Evolutionary conservation across 495 filamentous ascomycete genomes (phyloP).

Genomic region (Amphirosellinia nigrospora): DNA sequence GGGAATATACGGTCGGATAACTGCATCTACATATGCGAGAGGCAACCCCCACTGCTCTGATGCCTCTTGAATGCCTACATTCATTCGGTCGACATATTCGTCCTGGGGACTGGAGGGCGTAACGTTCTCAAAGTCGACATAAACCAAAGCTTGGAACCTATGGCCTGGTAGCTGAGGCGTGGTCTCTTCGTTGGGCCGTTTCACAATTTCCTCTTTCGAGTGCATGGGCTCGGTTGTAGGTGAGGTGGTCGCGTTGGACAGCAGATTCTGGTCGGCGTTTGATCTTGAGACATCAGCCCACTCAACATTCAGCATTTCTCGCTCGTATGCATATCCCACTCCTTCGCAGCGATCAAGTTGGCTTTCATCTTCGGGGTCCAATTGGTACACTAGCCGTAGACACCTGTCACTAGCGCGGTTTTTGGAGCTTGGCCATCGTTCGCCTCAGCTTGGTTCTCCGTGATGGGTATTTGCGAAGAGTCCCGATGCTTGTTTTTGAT

Average conservation of each 20-base stretch:
- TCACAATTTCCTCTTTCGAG: not conserved
- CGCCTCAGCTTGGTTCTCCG: not conserved
- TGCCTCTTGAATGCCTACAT: constrained; percentile 46
- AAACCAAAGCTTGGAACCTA: constrained; percentile 40
- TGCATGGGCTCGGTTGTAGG: not conserved
- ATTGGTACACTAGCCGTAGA: constrained; percentile 49
- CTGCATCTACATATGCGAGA: constrained; percentile 36
- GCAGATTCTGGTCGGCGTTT: not conserved
- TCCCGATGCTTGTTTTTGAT: constrained; percentile 11
- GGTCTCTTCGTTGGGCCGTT: not conserved
- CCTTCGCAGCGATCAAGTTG: constrained; percentile 45
- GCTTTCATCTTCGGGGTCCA: constrained; percentile 41
- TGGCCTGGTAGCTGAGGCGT: not conserved
- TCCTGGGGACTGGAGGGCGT: constrained; percentile 29
- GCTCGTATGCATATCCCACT: constrained; percentile 47
- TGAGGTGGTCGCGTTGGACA: not conserved
- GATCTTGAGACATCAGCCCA: constrained; percentile 19
- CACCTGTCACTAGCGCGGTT: constrained; percentile 18
- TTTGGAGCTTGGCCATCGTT: not conserved
- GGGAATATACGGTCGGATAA: constrained; percentile 28
- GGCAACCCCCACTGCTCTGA: constrained; percentile 41
- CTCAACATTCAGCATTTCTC: constrained; percentile 34
- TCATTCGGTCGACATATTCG: constrained; percentile 51
- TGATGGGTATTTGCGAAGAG: not conserved
- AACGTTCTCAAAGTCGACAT: constrained; percentile 42